Evolutionary conservation across 2,329 filamentous ascomycete genomes (phyloP).

Genomic region (Pestalotiopsis sp.): DNA sequence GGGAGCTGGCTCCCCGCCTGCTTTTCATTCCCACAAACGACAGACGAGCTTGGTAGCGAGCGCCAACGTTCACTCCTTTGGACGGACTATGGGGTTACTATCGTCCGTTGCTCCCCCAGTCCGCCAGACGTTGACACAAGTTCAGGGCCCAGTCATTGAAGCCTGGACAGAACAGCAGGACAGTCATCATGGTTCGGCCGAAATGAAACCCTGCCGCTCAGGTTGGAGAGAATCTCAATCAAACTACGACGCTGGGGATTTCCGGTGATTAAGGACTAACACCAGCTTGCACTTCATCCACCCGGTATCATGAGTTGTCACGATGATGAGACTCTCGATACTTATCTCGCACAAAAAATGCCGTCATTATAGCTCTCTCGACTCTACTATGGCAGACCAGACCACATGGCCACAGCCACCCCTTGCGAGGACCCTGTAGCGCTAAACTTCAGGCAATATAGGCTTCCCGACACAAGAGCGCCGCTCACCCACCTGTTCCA

Average conservation of each 20-base stretch:
- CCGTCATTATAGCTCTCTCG: not conserved
- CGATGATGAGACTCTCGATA: not conserved
- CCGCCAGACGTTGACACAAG: not conserved
- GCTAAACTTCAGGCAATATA: slow-evolving; percentile 1
- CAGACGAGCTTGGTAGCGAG: slow-evolving; percentile 15
- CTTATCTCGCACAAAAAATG: not conserved
- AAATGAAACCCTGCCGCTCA: not conserved
- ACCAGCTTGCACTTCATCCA: not conserved
- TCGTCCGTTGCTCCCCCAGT: no score
- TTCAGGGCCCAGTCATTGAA: not conserved
- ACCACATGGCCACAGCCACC: not conserved
- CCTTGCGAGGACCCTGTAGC: not conserved
- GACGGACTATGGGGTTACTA: no score
- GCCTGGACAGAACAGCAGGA: not conserved
- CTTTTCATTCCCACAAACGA: slow-evolving; percentile 10
- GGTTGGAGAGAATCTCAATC: not conserved
- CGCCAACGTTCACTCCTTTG: not conserved
- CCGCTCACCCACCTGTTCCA: not conserved
- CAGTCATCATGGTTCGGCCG: not conserved
- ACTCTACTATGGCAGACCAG: not conserved
- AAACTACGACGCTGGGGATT: not conserved
- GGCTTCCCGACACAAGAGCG: not conserved
- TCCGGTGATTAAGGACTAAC: not conserved
- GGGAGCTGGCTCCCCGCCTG: not conserved
- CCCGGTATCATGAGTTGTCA: not conserved